Conservation (phyloP, 768 basidiomycete species). For the Cystoderma amianthinum region DNA sequence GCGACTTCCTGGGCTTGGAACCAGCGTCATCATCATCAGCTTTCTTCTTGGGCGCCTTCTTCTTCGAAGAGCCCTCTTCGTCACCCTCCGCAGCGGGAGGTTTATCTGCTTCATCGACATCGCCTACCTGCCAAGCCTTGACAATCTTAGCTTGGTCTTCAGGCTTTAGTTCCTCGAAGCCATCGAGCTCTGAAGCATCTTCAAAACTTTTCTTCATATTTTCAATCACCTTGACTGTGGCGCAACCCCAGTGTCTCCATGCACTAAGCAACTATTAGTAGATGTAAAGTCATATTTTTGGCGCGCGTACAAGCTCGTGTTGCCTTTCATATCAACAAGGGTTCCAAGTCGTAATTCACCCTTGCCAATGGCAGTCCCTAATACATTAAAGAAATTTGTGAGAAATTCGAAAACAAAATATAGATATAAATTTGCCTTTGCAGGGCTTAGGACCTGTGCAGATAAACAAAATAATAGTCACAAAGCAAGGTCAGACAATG, state of each 20-base stretch:
- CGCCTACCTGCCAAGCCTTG: slow-evolving; percentile 70
- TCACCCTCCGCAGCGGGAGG: slow-evolving; percentile 57
- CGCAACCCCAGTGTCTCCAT: slow-evolving; percentile 93
- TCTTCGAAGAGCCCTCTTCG: slow-evolving; percentile 43
- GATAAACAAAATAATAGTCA: slow-evolving; percentile 18
- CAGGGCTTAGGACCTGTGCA: slow-evolving; percentile 72
- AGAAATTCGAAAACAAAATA: slow-evolving; percentile 5
- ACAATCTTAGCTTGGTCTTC: slow-evolving; percentile 68
- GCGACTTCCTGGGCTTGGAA: slow-evolving; percentile 23
- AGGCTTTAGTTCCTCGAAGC: slow-evolving; percentile 64
- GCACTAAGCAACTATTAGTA: slow-evolving; percentile 28
- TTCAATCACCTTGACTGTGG: slow-evolving; percentile 56
- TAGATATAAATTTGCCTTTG: slow-evolving; percentile 34
- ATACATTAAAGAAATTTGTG: slow-evolving; percentile 9
- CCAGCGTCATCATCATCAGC: slow-evolving; percentile 16
- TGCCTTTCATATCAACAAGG: slow-evolving; percentile 67
- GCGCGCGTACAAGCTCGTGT: slow-evolving; percentile 48
- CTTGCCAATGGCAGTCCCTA: slow-evolving; percentile 69
- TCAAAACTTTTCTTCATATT: slow-evolving; percentile 65
- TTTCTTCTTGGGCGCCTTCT: slow-evolving; percentile 35
- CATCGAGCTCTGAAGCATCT: slow-evolving; percentile 69
- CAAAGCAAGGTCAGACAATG: slow-evolving; percentile 9
- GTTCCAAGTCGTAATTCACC: slow-evolving; percentile 68
- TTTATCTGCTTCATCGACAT: slow-evolving; percentile 80
- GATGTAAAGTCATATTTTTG: slow-evolving; percentile 1